Evolutionary conservation across 2,329 filamentous ascomycete species (phyloP), one percentile per base, ranked within the genome.

Genomic region (Phaeosphaeria sp.): DNA sequence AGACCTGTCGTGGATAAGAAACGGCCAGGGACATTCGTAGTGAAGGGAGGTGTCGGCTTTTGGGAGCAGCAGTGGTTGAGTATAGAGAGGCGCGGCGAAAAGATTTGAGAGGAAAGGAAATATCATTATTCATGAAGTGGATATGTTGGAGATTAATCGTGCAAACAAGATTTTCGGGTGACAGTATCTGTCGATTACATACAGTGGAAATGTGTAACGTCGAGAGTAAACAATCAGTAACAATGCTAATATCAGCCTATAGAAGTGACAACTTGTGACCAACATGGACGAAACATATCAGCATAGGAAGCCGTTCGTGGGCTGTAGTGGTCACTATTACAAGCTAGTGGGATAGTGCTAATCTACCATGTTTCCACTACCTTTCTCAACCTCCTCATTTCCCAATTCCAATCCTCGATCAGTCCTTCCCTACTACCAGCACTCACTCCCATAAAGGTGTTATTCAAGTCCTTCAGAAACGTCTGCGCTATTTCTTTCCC

Each of bases 41-140:
- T 80, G 42, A 80, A 80, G 52, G 79, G 80, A 2, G 79, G 79
- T 1, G 71, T 81, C 64, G 49, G 72, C n/a, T 81, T 75, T 52
- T 81, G 75, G 63, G 71, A 77, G 58, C 73, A 80, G 46, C 78
- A 80, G 71, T 77, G 73, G 74, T 62, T 81, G 33, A 72, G 46
- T 2, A 71, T 80, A 54, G 57, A 66, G 55, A 62, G 55, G 27
- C 25, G 46, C 4, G 13, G 18, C 36, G 9, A 15, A 3, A 47
- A 27, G 44, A 27, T n/a, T 4, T 47, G 44, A 47, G 18, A 11
- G 11, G 30, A 36, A 36, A 13, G 30, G 13, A 36, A 15, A 13
- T 36, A n/a, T n/a, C n/a, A n/a, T n/a, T n/a, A n/a, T n/a, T n/a
- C n/a, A n/a, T n/a, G n/a, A n/a, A n/a, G n/a, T n/a, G n/a, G n/a